Evolutionary conservation across 2,329 filamentous ascomycete genomes (phyloP), one percentile per base, ranked within the genome.

Genomic region (Teratosphaeria epicoccoides): DNA sequence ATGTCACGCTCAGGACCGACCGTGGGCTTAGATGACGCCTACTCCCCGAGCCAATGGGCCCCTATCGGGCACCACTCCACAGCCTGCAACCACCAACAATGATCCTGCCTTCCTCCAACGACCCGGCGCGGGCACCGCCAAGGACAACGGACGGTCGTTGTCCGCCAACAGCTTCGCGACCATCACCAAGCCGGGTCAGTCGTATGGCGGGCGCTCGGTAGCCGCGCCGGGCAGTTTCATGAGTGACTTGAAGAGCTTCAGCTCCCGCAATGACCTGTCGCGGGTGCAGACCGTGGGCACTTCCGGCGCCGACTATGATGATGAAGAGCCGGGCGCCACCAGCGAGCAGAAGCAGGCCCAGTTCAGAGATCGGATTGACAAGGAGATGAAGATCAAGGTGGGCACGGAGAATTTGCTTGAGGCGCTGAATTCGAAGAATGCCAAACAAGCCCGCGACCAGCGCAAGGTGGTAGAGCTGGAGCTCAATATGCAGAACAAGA

Each of bases 401-500:
- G 93, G 93, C 20, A 96, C 91, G 52, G 93, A 98, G 74, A 98
- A 98, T 67, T 84, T 98, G 80, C 76, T 98, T 37, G 93, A 98
- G 73, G 93, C 93, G 11, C 73, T 98, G 58, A 88, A 96, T 68
- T 80, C 83, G 44, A 98, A 98, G 71, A 96, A 95, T 69, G 85
- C 88, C 45, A 98, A 97, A 71, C 91, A 97, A 68, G 86, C 87
- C 57, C 94, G 90, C 66, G 91, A 76, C 50, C 74, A 77, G 64
- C 66, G 73, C 44, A 63, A 70, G 47, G 68, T 72, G 56, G 74
- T 76, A n/a, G 74, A 98, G 72, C 85, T 87, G 47, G 93, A 98
- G 72, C 76, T 98, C 60, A 93, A 84, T 66, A 84, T 88, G 29
- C 94, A 90, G 23, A 97, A 95, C 69, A 76, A 80, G 54, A 83